Base-by-base conservation (phyloP, 1,139 yeast genomes). In the Pichia sp. region DNA sequence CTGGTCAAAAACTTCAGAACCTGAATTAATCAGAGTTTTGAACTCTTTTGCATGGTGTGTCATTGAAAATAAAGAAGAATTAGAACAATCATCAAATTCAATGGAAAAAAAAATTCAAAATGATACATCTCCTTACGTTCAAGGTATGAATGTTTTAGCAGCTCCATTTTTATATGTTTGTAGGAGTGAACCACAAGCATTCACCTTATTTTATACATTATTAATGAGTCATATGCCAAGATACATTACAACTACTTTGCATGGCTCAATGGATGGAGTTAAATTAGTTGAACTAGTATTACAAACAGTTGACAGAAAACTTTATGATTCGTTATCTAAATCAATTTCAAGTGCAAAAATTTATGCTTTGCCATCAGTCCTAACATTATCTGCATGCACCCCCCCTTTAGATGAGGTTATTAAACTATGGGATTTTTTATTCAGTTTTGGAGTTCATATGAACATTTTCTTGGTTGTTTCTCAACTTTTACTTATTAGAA, bases 371-470 rank as follows among this genome's bases (percentile, higher is more conserved):
- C 95, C 97, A 0, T 83, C 95, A 1, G 88, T 90, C 0, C 71
- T 91, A 57, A 90, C 98, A 0, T 72, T 91, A 48, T 83, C 95
- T 53, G 95, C 96, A 6, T 88, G 96, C 63, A 89, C 96, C 3
- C 96, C 96, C 11, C 95, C 96, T 0, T 71, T 91, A 49, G 71
- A 75, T 30, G 87, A 90, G 57, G 89, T 87, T 0, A 70, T 90
- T 46, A 78, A 83, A 52, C 72, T 90, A 30, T 90, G 98, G 98
- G 98, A 90, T 67, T 86, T 89, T 58, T 70, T 89, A 62, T 85
- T 90, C 67, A 96, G 97, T 3, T 90, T 88, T 63, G 98, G 98
- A 0, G 80, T 87, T 31, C 96, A 91, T 65, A 78, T 90, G 83
- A 90, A 90, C 67, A 77, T 91, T 33, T 71, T 91, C 38, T 87